phyloP scores from a whole-genome alignment of 129 eudicot genomes.

The Artemisia annua region DNA sequence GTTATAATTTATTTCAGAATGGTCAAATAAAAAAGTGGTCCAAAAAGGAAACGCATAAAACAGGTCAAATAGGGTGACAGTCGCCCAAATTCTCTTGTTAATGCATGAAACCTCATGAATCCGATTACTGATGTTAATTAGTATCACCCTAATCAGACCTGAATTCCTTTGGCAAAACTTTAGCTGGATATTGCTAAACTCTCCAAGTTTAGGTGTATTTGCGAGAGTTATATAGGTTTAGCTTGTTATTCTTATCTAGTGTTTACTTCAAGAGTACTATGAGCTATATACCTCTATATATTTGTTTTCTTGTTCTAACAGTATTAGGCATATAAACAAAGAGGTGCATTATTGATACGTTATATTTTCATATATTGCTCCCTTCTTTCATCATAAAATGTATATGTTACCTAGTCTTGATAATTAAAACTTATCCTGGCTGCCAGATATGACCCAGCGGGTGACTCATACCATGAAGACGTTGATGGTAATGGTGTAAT shows the following conservation, averaged over 20 bases:
- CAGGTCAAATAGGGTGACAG: too few relatives aligned
- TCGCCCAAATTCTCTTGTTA: too few relatives aligned
- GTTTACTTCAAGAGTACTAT: background rate
- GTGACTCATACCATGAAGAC: constrained; percentile 54
- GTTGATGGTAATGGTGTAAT: constrained; percentile 69
- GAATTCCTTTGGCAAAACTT: too few relatives aligned
- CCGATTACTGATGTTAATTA: too few relatives aligned
- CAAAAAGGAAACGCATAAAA: too few relatives aligned
- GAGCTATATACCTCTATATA: background rate
- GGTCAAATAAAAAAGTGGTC: too few relatives aligned
- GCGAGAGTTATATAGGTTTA: background rate
- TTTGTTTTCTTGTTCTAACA: background rate
- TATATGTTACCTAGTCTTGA: background rate
- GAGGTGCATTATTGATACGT: background rate
- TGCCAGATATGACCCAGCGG: constrained; percentile 60
- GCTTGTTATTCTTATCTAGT: background rate
- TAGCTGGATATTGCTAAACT: too few relatives aligned
- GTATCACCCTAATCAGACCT: too few relatives aligned
- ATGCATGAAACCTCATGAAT: too few relatives aligned
- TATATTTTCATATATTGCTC: background rate
- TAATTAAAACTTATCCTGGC: constrained; percentile 18
- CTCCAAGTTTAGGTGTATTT: background rate
- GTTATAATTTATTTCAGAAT: too few relatives aligned
- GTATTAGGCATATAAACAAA: background rate
- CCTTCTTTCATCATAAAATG: background rate